phyloP scores from a whole-genome alignment of 106 monocot genomes.

The Vanilla planifolia region DNA sequence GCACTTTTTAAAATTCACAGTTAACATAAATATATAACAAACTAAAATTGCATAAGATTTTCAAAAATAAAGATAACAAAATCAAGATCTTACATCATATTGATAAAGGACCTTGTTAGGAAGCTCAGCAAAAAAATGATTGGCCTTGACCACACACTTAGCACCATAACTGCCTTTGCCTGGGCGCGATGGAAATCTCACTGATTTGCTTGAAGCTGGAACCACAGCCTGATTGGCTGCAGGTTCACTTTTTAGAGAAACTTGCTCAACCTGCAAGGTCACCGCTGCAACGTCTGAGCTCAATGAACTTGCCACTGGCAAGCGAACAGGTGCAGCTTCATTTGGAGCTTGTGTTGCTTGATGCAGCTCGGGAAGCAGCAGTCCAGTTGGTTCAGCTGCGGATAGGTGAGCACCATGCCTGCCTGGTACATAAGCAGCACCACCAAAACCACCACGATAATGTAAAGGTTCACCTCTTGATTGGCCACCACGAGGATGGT shows the following conservation, averaged over 20 bases:
- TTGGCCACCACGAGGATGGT: constrained; percentile 42
- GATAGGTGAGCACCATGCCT: constrained; percentile 27
- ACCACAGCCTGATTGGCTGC: constrained; percentile 26
- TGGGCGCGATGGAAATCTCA: constrained; percentile 78
- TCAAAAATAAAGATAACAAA: neutral
- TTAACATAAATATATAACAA: too few relatives aligned
- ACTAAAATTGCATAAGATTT: too few relatives aligned
- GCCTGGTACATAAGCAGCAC: constrained; percentile 20
- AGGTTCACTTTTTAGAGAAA: constrained; percentile 36
- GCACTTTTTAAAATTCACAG: too few relatives aligned
- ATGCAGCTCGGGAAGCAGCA: constrained; percentile 83
- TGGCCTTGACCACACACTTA: constrained; percentile 80
- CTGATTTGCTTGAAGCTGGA: constrained; percentile 52
- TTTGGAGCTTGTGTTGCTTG: constrained; percentile 57
- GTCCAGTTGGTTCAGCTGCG: constrained; percentile 43
- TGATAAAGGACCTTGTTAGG: constrained; percentile 89
- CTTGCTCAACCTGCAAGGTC: constrained; percentile 37
- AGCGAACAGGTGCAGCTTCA: constrained; percentile 22
- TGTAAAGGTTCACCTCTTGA: neutral
- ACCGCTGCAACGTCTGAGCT: constrained; percentile 15
- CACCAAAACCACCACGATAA: constrained; percentile 31
- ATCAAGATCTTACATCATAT: constrained; percentile 56
- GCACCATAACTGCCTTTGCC: constrained; percentile 60
- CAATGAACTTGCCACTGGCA: constrained; percentile 33
- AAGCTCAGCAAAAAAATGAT: constrained; percentile 81